Conservation (phyloP, 202 grass and related monocot genomes). For the Eragrostis tef region DNA sequence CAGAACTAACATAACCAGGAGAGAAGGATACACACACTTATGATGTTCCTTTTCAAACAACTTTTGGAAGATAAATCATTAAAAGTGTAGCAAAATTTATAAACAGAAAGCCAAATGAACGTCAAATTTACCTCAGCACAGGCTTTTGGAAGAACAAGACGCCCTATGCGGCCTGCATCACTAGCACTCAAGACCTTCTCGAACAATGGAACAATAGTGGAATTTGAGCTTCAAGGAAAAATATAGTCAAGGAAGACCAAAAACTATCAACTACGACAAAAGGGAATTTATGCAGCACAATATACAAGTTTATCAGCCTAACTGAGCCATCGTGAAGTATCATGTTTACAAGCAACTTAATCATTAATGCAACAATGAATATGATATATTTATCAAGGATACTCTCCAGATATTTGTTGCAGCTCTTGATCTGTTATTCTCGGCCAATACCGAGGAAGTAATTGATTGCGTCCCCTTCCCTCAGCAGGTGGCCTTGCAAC, state of each 20-base stretch:
- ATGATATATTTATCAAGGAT: slow-evolving; percentile 59
- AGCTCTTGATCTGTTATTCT: slow-evolving; percentile 99
- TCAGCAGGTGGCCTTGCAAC: slow-evolving; percentile 94
- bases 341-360: neutral
- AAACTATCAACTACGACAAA: slow-evolving; percentile 1
- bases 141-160: slow-evolving; percentile 98
- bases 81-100: slow-evolving; percentile 33
- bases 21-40: neutral
- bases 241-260: slow-evolving; percentile 64
- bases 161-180: slow-evolving; percentile 96
- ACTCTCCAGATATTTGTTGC: slow-evolving; percentile 99
- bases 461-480: slow-evolving; percentile 84
- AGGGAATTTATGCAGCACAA: neutral
- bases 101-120: slow-evolving; percentile 34
- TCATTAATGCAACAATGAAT: slow-evolving; percentile 18
- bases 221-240: slow-evolving; percentile 74
- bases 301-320: slow-evolving; percentile 1
- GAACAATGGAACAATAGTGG: slow-evolving; percentile 92
- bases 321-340: slow-evolving; percentile 3
- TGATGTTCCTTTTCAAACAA: slow-evolving; percentile 17
- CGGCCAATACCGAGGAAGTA: slow-evolving; percentile 98
- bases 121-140: slow-evolving; percentile 84
- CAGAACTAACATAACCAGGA: neutral
- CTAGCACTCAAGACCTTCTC: slow-evolving; percentile 99
- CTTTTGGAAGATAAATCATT: slow-evolving; percentile 20